phyloP scores from a whole-genome alignment of 139 green algal species.

The Microglena sp. region DNA sequence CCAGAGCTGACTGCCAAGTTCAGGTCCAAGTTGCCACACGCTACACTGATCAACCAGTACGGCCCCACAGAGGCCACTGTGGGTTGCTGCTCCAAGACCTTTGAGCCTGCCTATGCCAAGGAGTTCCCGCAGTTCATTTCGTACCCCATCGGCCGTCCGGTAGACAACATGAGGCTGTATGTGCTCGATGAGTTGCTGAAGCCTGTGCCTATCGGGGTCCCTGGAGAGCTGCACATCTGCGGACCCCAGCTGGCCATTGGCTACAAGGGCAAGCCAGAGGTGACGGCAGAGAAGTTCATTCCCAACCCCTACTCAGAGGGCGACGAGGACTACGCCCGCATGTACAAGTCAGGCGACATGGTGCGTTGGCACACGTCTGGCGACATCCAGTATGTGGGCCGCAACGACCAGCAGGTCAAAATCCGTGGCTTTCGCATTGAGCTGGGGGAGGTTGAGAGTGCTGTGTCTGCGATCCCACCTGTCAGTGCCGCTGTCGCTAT shows the following conservation, averaged over 20 bases:
- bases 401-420: conserved; percentile 42
- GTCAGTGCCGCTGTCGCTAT: background rate
- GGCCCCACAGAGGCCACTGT: conserved; percentile 35
- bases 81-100: background rate
- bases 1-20: background rate
- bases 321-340: conserved; percentile 14
- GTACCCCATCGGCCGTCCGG: conserved; percentile 23
- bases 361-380: conserved; percentile 23
- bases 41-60: conserved; percentile 25
- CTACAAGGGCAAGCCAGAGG: background rate
- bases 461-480: background rate
- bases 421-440: conserved; percentile 50
- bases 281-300: background rate
- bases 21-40: conserved; percentile 6
- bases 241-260: conserved; percentile 8
- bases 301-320: background rate
- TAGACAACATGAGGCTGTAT: conserved; percentile 24
- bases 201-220: conserved; percentile 20
- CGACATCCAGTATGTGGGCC: conserved; percentile 28
- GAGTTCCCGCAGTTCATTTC: conserved; percentile 2
- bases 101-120: conserved; percentile 2
- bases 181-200: conserved; percentile 31
- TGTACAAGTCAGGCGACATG: conserved; percentile 41
- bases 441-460: conserved; percentile 44
- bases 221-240: conserved; percentile 42